A percentile compares a stretch with the other conserved stretches of the same genome.
Evolutionary conservation across 179 eudicot species (phyloP).

Genomic region (Vitellaria paradoxa): DNA sequence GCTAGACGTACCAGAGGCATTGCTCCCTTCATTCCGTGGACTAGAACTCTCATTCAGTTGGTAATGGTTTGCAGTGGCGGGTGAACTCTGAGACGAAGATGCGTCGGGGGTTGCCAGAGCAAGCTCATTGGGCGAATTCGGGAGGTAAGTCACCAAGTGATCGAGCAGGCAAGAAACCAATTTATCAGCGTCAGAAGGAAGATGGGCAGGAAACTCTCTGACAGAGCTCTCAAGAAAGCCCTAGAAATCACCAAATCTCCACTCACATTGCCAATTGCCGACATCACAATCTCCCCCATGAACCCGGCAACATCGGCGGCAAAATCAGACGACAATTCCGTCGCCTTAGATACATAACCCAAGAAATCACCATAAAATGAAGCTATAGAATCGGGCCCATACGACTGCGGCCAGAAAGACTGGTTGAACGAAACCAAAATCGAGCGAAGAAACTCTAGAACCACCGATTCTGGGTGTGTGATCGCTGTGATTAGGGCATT

Average conservation of each 20-base stretch:
- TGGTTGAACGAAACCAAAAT: no score
- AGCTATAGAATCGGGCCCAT: conserved; percentile 6
- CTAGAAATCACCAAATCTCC: conserved; percentile 41
- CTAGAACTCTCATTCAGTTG: conserved; percentile 18
- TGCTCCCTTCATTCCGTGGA: conserved; percentile 28
- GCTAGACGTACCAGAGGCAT: conserved; percentile 58
- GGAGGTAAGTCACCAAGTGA: conserved; percentile 36
- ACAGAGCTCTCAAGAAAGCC: conserved; percentile 66
- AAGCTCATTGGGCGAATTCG: conserved; percentile 36
- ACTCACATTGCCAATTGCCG: conserved; percentile 36
- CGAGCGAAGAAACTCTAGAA: no score
- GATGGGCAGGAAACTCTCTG: conserved; percentile 63
- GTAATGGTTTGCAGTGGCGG: no score
- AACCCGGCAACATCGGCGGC: conserved; percentile 56
- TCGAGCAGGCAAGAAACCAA: conserved; percentile 48
- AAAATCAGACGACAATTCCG: conserved; percentile 53
- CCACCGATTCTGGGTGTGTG: no score
- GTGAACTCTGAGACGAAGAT: conserved; percentile 18
- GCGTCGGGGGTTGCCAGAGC: no score
- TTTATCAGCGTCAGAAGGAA: conserved; percentile 46
- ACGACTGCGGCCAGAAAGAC: no score
- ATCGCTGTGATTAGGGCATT: conserved; percentile 36
- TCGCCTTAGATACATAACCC: conserved; percentile 47
- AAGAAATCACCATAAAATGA: conserved; percentile 55
- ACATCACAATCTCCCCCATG: conserved; percentile 57